phyloP scores from a whole-genome alignment of 768 basidiomycete species.

The Lepiota subincarnata region DNA sequence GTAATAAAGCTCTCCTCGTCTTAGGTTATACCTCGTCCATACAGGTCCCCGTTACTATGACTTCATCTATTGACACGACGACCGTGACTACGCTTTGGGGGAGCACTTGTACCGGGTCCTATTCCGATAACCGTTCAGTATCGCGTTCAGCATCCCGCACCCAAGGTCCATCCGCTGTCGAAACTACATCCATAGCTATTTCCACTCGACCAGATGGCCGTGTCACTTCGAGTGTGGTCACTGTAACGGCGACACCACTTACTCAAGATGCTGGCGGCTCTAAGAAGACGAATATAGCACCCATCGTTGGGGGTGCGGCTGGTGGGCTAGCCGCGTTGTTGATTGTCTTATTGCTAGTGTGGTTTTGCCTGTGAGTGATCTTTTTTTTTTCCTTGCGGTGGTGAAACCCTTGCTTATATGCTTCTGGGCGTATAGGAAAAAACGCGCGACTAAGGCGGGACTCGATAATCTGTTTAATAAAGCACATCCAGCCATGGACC shows the following conservation, averaged over 20 bases:
- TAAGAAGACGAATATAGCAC: neutral
- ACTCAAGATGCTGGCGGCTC: neutral
- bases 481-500: no score
- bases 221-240: neutral
- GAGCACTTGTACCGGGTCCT: neutral
- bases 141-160: neutral
- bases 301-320: constrained; percentile 12
- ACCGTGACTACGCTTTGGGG: neutral
- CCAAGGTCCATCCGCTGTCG: neutral
- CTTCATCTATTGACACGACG: neutral
- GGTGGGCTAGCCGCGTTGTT: constrained; percentile 8
- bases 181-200: neutral
- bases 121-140: neutral
- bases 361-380: constrained; percentile 13
- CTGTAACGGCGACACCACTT: neutral
- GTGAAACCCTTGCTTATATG: neutral
- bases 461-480: no score
- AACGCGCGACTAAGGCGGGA: neutral
- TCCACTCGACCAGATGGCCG: neutral
- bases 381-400: no score
- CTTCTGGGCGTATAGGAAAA: neutral
- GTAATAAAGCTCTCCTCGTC: neutral
- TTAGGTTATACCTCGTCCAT: neutral
- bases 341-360: neutral
- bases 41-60: neutral